phyloP scores from a whole-genome alignment of 352 stramenopile genomes.

The Pythium phragmiticola region DNA sequence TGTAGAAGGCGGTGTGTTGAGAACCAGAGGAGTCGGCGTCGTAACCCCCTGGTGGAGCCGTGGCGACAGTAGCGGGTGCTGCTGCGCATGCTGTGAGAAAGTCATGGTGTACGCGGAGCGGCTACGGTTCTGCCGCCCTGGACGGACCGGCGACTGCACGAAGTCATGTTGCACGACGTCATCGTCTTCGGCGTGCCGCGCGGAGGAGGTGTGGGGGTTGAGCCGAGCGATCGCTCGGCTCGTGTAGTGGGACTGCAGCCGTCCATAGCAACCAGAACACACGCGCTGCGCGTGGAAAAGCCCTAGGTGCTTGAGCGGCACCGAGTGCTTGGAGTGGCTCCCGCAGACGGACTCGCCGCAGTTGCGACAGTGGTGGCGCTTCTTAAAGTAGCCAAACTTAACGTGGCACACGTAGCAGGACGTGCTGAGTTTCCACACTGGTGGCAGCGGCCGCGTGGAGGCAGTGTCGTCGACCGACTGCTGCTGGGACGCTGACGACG shows the following conservation, averaged over 20 bases:
- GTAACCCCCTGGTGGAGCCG: not conserved
- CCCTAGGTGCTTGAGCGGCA: slow-evolving; percentile 61
- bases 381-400: slow-evolving; percentile 78
- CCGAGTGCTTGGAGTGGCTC: slow-evolving; percentile 65
- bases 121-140: slow-evolving; percentile 8
- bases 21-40: slow-evolving; percentile 8
- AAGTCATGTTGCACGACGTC: slow-evolving; percentile 1
- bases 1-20: not conserved
- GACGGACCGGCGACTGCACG: slow-evolving; percentile 2
- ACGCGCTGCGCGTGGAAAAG: slow-evolving; percentile 63
- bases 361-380: slow-evolving; percentile 83
- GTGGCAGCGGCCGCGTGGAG: slow-evolving; percentile 24
- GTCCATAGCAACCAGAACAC: slow-evolving; percentile 59
- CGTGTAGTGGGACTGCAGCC: slow-evolving; percentile 53
- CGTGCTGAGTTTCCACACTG: slow-evolving; percentile 55
- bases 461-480: not conserved
- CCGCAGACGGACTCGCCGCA: slow-evolving; percentile 84
- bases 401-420: slow-evolving; percentile 63
- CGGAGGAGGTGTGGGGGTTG: slow-evolving; percentile 8
- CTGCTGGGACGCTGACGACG: slow-evolving; percentile 13
- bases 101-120: slow-evolving; percentile 18
- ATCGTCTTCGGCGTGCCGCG: not conserved
- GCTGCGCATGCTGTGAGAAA: not conserved
- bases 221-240: slow-evolving; percentile 30
- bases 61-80: slow-evolving; percentile 19